Conservation (phyloP, 2,329 filamentous ascomycete genomes). For the Metarhizium sp. region DNA sequence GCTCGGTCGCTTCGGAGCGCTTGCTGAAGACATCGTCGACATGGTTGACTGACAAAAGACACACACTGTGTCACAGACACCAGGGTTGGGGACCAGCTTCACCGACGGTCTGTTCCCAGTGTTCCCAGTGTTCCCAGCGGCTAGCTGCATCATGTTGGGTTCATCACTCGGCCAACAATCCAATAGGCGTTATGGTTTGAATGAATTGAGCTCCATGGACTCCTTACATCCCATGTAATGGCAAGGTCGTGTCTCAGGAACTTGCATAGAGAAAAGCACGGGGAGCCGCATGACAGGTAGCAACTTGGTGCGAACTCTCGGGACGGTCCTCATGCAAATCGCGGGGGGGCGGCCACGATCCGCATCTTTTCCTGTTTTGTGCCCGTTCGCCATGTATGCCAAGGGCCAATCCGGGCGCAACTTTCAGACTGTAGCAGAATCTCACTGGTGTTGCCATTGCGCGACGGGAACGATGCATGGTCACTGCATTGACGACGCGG, state of each 20-base stretch:
- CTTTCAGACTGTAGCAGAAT: not conserved
- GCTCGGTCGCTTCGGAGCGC: not conserved
- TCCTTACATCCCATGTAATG: conserved; percentile 5
- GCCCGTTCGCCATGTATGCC: not conserved
- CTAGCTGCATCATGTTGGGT: conserved; percentile 11
- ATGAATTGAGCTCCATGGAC: not conserved
- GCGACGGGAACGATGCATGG: not conserved
- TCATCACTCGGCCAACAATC: conserved; percentile 10
- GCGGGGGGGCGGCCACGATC: not conserved
- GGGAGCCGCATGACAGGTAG: conserved; percentile 4
- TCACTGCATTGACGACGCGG: not conserved
- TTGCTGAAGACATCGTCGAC: conserved; percentile 5
- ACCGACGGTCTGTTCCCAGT: conserved; percentile 13
- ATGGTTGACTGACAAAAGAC: not conserved
- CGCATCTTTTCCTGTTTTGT: not conserved
- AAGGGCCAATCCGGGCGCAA: not conserved
- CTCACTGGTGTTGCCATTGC: not conserved
- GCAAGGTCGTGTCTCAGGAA: conserved; percentile 5
- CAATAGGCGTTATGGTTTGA: conserved; percentile 7
- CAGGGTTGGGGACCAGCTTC: conserved; percentile 6
- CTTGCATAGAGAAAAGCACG: conserved; percentile 4
- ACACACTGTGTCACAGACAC: conserved; percentile 4
- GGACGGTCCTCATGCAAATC: not conserved
- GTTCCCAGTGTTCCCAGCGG: conserved; percentile 5
- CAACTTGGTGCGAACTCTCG: not conserved